Percentiles rank a stretch among this genome's conserved stretches.
phyloP scores from a whole-genome alignment of 1,284 basidiomycete genomes.

The Trametes polyzona region DNA sequence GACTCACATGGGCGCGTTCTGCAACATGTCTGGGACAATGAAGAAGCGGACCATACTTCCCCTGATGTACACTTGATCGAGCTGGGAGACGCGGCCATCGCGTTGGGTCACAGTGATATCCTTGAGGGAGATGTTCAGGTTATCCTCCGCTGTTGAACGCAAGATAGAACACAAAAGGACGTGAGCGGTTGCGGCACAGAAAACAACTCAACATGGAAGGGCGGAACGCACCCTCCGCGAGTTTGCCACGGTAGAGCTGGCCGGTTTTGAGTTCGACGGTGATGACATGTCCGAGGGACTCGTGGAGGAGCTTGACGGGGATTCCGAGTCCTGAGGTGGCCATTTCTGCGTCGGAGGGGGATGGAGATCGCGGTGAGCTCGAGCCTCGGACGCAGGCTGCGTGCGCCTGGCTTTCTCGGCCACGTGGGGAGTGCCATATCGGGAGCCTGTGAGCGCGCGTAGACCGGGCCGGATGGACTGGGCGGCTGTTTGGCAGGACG shows the following conservation, averaged over 20 bases:
- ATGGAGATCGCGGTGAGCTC: not conserved
- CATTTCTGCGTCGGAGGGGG: slow-evolving; percentile 30
- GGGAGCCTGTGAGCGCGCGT: not conserved
- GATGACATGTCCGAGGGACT: slow-evolving; percentile 94
- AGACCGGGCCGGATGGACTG: too few relatives aligned
- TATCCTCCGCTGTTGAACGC: slow-evolving; percentile 85
- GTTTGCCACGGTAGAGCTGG: slow-evolving; percentile 95
- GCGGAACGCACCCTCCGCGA: slow-evolving; percentile 80
- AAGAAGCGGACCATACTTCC: slow-evolving; percentile 99
- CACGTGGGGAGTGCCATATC: not conserved
- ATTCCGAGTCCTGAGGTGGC: slow-evolving; percentile 73
- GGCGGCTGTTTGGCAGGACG: too few relatives aligned
- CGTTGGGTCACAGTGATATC: slow-evolving; percentile 98
- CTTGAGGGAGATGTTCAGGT: slow-evolving; percentile 94
- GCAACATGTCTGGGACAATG: slow-evolving; percentile 99
- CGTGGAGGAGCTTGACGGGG: slow-evolving; percentile 91
- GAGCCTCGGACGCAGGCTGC: slow-evolving; percentile 11
- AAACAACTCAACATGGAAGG: slow-evolving; percentile 1
- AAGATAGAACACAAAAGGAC: slow-evolving; percentile 7
- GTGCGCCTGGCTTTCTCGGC: slow-evolving; percentile 9
- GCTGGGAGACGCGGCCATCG: slow-evolving; percentile 98
- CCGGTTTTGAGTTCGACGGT: slow-evolving; percentile 99
- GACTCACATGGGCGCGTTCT: slow-evolving; percentile 97
- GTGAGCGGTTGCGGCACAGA: slow-evolving; percentile 9
- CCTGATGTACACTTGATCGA: slow-evolving; percentile 99